These are phyloP conservation scores for Aspergillus fijiensis DNA, from an alignment of 2,329 filamentous ascomycete genomes.

Conservation along the genomic window DNA sequence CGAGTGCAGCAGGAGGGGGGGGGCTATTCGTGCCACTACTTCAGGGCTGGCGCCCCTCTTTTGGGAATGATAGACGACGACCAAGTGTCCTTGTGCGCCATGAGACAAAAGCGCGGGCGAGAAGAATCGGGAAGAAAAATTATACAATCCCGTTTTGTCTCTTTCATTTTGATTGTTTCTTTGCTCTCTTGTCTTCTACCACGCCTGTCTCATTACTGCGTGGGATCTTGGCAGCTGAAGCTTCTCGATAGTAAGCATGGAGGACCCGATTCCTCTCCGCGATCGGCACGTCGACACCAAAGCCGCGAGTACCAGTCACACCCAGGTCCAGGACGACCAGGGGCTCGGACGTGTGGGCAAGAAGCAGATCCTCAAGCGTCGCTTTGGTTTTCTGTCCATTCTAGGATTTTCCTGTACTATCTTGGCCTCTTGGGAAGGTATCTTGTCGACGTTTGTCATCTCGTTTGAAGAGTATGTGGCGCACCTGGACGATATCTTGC, in stretches of 20 bases:
- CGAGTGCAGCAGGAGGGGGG: too few relatives aligned
- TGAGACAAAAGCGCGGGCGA: too few relatives aligned
- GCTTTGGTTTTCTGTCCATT: conserved; percentile 3
- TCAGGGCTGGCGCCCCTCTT: neutral
- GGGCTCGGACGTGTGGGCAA: conserved; percentile 2
- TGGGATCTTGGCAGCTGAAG: neutral
- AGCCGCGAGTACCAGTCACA: neutral
- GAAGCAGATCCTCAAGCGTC: conserved; percentile 7
- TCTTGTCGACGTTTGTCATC: neutral
- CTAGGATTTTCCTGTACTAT: conserved; percentile 1
- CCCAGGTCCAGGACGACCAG: neutral
- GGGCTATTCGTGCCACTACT: neutral
- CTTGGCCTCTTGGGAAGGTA: conserved; percentile 3
- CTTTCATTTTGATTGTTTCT: neutral
- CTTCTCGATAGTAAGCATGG: neutral
- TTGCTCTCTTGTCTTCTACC: neutral
- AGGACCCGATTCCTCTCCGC: neutral
- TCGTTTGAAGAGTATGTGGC: conserved; percentile 1
- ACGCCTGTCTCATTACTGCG: neutral
- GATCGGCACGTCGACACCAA: conserved; percentile 1
- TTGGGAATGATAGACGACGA: neutral
- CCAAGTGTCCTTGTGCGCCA: neutral
- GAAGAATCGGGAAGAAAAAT: neutral
- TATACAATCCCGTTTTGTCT: neutral
- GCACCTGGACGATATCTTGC: too few relatives aligned